phyloP scores from a whole-genome alignment of 176 grass and related monocot species.

The Hordeum marinum region DNA sequence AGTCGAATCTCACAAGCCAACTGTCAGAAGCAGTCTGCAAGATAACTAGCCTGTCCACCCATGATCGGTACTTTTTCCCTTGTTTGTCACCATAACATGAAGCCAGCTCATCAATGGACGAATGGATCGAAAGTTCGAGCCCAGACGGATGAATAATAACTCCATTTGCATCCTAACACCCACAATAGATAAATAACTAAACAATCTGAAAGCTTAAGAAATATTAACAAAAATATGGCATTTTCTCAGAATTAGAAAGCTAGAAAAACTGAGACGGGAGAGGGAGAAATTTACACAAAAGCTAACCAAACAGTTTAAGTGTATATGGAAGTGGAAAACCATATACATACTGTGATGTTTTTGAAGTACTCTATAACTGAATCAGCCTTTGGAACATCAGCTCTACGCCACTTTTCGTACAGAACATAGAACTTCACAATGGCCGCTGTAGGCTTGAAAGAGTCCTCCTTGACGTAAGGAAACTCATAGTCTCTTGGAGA shows the following conservation, averaged over 20 bases:
- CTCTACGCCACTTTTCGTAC: conserved; percentile 60
- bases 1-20: conserved; percentile 68
- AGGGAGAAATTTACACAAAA: background rate
- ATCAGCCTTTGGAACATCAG: conserved; percentile 40
- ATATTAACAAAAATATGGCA: background rate
- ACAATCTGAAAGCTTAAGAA: conserved; percentile 10
- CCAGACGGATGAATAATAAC: conserved; percentile 56
- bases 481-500: conserved; percentile 28
- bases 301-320: background rate
- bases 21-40: conserved; percentile 35
- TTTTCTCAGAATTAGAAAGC: background rate
- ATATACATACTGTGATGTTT: conserved; percentile 44
- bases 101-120: conserved; percentile 32
- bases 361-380: conserved; percentile 47
- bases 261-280: background rate
- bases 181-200: background rate
- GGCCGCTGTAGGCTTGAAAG: conserved; percentile 35
- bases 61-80: conserved; percentile 52
- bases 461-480: conserved; percentile 32
- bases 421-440: conserved; percentile 65
- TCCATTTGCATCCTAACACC: conserved; percentile 52
- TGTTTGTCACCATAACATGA: conserved; percentile 61
- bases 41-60: conserved; percentile 62
- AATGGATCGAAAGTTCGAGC: conserved; percentile 41
- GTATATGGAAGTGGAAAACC: background rate